Percentiles rank a stretch among this genome's conserved stretches.
Conservation (phyloP, 148 eudicot species). For the Chenopodium berlandieri region DNA sequence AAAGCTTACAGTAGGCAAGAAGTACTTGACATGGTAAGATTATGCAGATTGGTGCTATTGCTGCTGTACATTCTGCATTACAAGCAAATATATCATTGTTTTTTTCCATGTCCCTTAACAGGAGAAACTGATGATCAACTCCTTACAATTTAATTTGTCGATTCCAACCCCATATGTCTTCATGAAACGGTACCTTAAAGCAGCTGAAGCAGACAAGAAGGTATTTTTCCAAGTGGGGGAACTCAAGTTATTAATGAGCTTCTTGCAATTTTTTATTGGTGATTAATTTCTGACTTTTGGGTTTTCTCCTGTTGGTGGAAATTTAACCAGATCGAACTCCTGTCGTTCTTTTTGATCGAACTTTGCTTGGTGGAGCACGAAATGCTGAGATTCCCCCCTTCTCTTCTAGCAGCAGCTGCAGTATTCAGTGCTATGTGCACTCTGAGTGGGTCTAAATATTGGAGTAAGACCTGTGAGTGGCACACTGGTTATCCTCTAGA, state of each 20-base stretch:
- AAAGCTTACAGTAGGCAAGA: conserved; percentile 68
- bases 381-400: conserved; percentile 72
- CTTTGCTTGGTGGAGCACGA: conserved; percentile 73
- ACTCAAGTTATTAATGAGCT: neutral
- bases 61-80: neutral
- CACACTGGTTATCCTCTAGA: conserved; percentile 58
- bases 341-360: conserved; percentile 71
- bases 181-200: conserved; percentile 77
- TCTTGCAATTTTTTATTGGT: neutral
- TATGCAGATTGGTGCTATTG: neutral
- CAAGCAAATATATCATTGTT: neutral
- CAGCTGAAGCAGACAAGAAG: conserved; percentile 61
- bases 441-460: conserved; percentile 41
- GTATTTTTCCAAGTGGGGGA: conserved; percentile 21
- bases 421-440: conserved; percentile 67
- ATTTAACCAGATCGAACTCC: conserved; percentile 58
- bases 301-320: neutral
- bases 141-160: conserved; percentile 69
- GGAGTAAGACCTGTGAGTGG: conserved; percentile 71
- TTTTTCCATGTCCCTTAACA: conserved; percentile 22
- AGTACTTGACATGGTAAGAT: conserved; percentile 73
- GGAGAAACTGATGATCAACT: conserved; percentile 73
- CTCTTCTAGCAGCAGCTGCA: conserved; percentile 77
- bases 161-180: conserved; percentile 80
- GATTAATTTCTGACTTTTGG: neutral